Evolutionary conservation across 257 asterid genomes (phyloP), one percentile per base, ranked within the genome.

Genomic region (Marsdenia floribunda): DNA sequence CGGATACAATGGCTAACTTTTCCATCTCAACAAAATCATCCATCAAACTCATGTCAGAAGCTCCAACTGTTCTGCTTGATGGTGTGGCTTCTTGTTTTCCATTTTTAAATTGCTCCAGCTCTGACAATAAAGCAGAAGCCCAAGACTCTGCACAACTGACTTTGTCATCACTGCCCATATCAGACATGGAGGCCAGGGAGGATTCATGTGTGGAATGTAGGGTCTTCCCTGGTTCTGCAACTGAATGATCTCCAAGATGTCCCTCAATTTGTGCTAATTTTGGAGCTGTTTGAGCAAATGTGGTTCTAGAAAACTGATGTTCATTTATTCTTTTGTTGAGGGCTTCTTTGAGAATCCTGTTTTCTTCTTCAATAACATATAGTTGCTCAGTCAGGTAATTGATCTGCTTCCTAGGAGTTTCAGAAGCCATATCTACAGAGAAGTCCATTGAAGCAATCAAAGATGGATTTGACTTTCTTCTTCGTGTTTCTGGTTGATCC

Each of bases 1-100:
- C 75, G 65, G 90, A 82, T 69, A 85, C 89, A 0, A 84, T 71
- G 3, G 95, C 96, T 77, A 90, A 61, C 82, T 88, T 93, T 79
- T 93, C 98, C 96, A 93, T 93, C 90, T 93, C 97, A 55, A 85
- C 88, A 77, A 93, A 93, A 82, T 93, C 98, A 77, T 89, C 97
- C 97, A 93, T 88, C 77, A 93, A 87, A 79, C 83, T 84, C 81
- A 87, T 88, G 68, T 89, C 96, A 33, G 90, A 78, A 78, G 88
- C 72, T 75, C 87, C 93, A 79, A 82, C 82, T 15, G 80, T 76
- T 77, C 77, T 57, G 70, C 55, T 76, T 57, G 86, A 80, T 29
- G 86, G 84, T 42, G 81, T 75, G 16, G 74, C 78, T 9, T 75
- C 75, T 66, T 76, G 79, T 70, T 80, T 89, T 80, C 80, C 87